Base-by-base conservation (phyloP, 2,329 filamentous ascomycete species). In the Aspergillus felis region DNA sequence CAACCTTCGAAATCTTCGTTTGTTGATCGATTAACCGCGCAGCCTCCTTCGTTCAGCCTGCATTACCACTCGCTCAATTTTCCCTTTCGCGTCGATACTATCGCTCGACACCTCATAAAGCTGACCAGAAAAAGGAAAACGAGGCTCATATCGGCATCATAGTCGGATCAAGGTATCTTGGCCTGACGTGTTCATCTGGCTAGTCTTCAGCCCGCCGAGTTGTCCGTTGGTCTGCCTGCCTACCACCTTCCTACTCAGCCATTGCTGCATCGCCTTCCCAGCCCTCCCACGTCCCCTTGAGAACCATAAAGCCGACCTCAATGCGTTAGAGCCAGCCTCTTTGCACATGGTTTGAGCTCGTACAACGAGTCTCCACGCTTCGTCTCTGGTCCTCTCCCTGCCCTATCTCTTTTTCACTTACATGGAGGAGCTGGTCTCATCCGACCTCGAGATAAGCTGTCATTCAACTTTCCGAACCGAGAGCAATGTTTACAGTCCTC, bases 381-480 rank as follows among this genome's bases (percentile, higher is more conserved):
- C 32, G 17, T 24, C 22, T 25, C 44, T 12, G 12, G 28, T 46
- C n/a, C 12, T 25, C 17, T 29, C 10, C 22, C 22, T 22, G 8
- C 42, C 53, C 50, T 56, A 44, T 25, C 55, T 46, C 41, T 77
- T 14, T 54, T 62, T 54, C 53, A 55, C 62, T 64, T 73, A 66
- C 64, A 68, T 72, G 72, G 73, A 74, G 64, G 69, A 76, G 74
- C 74, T 76, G 75, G 74, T 66, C 74, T 76, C 71, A 27, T 71
- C 72, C 68, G 56, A 67, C 63, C 61, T 60, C 61, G 60, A 64
- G 53, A 54, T 62, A 61, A 63, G 57, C 53, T 64, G 53, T 53
- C 41, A 48, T 56, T 50, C 61, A 53, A 54, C 52, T 56, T 57
- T 61, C 57, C 57, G 50, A 53, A 54, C 58, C 54, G 60, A 64